phyloP scores from a whole-genome alignment of 2,329 filamentous ascomycete species.

The Cercospora sp. region DNA sequence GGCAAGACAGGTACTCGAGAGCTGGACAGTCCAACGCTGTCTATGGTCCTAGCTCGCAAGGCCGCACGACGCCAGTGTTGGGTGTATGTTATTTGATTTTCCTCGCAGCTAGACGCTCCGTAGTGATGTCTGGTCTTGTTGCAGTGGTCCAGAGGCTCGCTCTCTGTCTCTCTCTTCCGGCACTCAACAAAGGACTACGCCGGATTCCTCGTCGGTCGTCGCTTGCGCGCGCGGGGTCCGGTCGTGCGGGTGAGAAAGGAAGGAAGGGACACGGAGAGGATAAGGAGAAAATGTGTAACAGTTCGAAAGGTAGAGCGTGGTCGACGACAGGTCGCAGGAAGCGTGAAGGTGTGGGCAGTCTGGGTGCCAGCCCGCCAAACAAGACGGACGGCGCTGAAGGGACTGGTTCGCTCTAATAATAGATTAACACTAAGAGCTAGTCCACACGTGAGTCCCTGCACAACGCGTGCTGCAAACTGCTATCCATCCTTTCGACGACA shows the following conservation, averaged over 20 bases:
- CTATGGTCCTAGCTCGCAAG: not conserved
- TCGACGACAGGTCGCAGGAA: conserved; percentile 1
- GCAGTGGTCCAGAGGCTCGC: not conserved
- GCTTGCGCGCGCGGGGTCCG: not conserved
- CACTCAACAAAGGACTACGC: conserved; percentile 1
- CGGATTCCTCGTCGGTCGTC: not conserved
- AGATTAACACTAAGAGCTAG: not conserved
- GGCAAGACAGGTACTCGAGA: not conserved
- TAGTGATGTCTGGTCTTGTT: not conserved
- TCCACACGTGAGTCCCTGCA: not conserved
- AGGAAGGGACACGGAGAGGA: not conserved
- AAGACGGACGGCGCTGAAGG: conserved; percentile 1
- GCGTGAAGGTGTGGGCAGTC: conserved; percentile 1
- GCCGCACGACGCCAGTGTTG: not conserved
- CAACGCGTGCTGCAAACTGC: not conserved
- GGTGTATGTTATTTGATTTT: not conserved
- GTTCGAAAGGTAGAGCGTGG: not conserved
- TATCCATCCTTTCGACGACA: not conserved
- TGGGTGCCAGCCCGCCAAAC: conserved; percentile 3
- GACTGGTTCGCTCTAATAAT: not conserved
- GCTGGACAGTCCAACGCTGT: not conserved
- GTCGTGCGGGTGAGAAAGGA: not conserved
- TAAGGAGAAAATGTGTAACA: not conserved
- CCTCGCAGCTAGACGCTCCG: not conserved
- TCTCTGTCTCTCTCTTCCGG: not conserved